These are phyloP conservation scores for Ustilago loliicola DNA, from an alignment of 1,284 basidiomycete species.

Conservation along the genomic window DNA sequence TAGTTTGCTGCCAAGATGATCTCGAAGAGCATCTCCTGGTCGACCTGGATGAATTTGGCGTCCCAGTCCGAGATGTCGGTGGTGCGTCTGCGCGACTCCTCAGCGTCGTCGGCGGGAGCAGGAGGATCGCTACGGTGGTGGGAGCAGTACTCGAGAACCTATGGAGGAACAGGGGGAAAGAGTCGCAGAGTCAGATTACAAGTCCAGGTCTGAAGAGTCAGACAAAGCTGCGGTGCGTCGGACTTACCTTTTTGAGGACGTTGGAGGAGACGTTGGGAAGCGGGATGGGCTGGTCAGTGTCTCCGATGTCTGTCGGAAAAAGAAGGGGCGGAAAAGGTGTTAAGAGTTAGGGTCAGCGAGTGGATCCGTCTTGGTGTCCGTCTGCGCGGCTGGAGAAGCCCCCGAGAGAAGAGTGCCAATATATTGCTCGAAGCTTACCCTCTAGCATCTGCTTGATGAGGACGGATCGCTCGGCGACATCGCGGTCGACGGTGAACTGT, in stretches of 20 bases:
- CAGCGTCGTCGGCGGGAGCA: slow-evolving; percentile 81
- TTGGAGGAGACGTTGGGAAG: slow-evolving; percentile 96
- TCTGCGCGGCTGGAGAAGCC: neutral
- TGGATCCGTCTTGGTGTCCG: neutral
- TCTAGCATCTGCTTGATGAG: slow-evolving; percentile 99
- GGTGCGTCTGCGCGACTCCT: slow-evolving; percentile 95
- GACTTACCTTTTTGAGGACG: slow-evolving; percentile 90
- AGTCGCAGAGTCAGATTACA: neutral
- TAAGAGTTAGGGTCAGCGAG: neutral
- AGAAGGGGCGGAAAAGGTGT: neutral
- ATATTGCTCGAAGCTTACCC: slow-evolving; percentile 75
- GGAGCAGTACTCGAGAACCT: slow-evolving; percentile 99
- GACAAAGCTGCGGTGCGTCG: neutral
- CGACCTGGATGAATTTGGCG: slow-evolving; percentile 92
- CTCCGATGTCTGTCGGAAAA: slow-evolving; percentile 59
- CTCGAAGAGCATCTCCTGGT: slow-evolving; percentile 98
- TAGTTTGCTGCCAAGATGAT: slow-evolving; percentile 99
- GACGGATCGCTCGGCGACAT: slow-evolving; percentile 93
- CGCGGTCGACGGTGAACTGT: slow-evolving; percentile 91
- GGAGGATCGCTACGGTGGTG: slow-evolving; percentile 97
- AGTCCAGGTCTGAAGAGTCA: neutral
- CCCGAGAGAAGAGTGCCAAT: neutral
- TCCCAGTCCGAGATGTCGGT: slow-evolving; percentile 99
- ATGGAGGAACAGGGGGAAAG: slow-evolving; percentile 8
- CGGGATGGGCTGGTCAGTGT: slow-evolving; percentile 83